phyloP scores from a whole-genome alignment of 2,329 filamentous ascomycete species.

The Cladorrhinum sp. region DNA sequence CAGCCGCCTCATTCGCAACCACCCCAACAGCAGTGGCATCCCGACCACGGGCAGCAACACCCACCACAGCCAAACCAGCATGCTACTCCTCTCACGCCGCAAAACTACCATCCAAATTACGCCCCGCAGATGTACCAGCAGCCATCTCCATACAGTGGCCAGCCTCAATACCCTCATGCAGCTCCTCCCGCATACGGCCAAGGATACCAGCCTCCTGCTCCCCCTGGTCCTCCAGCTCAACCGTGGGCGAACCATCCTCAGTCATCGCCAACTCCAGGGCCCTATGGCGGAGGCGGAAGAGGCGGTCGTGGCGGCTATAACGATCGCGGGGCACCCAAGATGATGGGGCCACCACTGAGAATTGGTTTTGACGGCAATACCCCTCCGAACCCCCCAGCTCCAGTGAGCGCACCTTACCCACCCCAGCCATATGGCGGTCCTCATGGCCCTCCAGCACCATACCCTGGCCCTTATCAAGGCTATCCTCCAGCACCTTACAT shows the following conservation, averaged over 20 bases:
- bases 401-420: slow-evolving; percentile 44
- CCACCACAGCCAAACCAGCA: slow-evolving; percentile 43
- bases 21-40: slow-evolving; percentile 39
- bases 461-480: slow-evolving; percentile 35
- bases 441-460: slow-evolving; percentile 32
- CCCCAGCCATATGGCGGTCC: slow-evolving; percentile 33
- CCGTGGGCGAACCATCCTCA: slow-evolving; percentile 41
- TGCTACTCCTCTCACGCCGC: slow-evolving; percentile 44
- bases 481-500: slow-evolving; percentile 37
- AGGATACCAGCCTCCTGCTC: slow-evolving; percentile 32
- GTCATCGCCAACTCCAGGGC: slow-evolving; percentile 30
- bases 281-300: slow-evolving; percentile 39
- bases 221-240: slow-evolving; percentile 37
- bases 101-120: slow-evolving; percentile 60
- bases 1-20: slow-evolving; percentile 44
- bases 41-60: slow-evolving; percentile 41
- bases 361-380: slow-evolving; percentile 49
- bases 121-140: slow-evolving; percentile 52
- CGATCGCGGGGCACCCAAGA: slow-evolving; percentile 37
- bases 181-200: slow-evolving; percentile 34
- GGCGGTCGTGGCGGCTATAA: slow-evolving; percentile 41
- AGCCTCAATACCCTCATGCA: slow-evolving; percentile 24
- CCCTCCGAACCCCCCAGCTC: slow-evolving; percentile 42
- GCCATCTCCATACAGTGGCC: slow-evolving; percentile 30
- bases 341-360: slow-evolving; percentile 54